phyloP scores from a whole-genome alignment of 805 yeast genomes.

The Lipomyces sp. region DNA sequence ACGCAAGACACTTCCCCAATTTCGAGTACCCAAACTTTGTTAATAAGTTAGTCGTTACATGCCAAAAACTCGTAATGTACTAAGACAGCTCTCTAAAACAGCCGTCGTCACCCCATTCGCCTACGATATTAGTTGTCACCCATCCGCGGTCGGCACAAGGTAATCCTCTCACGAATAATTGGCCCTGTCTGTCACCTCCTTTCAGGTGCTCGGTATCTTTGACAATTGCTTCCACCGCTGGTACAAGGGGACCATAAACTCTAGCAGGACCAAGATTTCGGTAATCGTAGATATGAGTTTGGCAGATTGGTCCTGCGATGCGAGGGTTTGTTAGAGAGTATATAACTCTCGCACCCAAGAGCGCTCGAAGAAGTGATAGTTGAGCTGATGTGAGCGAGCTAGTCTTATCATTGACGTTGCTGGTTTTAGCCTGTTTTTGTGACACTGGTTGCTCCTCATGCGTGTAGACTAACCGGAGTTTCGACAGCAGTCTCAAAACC shows the following conservation, averaged over 20 bases:
- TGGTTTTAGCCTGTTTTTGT: not conserved
- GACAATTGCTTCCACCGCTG: conserved; percentile 42
- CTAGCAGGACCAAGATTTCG: conserved; percentile 34
- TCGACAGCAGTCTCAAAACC: conserved; percentile 7
- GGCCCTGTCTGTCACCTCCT: conserved; percentile 40
- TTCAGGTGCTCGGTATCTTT: conserved; percentile 37
- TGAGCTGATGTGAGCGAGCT: conserved; percentile 39
- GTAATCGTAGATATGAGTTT: conserved; percentile 45
- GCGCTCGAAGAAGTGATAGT: conserved; percentile 41
- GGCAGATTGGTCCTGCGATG: conserved; percentile 45
- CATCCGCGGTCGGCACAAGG: conserved; percentile 38
- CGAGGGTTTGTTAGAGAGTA: conserved; percentile 44
- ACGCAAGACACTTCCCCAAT: not conserved
- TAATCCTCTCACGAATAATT: conserved; percentile 40
- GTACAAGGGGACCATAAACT: conserved; percentile 43
- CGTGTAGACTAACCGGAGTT: conserved; percentile 23
- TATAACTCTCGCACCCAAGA: conserved; percentile 46
- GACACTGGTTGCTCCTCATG: conserved; percentile 28
- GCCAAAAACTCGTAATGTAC: not conserved
- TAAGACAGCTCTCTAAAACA: conserved; percentile 36
- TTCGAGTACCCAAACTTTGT: not conserved
- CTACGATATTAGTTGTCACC: conserved; percentile 39
- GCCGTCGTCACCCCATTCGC: conserved; percentile 42
- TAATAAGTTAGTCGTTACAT: not conserved
- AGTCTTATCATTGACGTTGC: not conserved